Evolutionary conservation across 2,329 filamentous ascomycete genomes (phyloP).

Genomic region (Ophiostoma angusticollis): DNA sequence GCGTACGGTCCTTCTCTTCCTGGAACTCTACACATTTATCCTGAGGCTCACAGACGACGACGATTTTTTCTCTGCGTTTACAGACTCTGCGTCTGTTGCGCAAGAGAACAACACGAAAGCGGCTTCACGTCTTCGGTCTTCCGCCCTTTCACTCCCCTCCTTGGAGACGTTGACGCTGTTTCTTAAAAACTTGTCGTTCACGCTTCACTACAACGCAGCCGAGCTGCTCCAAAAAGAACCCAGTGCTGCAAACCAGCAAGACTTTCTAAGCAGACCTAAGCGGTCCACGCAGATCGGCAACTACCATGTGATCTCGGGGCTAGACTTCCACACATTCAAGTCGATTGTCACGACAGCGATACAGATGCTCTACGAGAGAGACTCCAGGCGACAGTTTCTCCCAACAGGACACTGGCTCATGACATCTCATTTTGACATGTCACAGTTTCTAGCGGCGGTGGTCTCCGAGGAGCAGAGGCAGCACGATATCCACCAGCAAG

Average conservation of each 20-base stretch:
- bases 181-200: conserved; percentile 81
- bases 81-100: not conserved
- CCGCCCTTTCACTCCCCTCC: conserved; percentile 58
- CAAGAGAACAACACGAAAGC: conserved; percentile 18
- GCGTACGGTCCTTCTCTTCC: conserved; percentile 77
- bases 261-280: not conserved
- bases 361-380: conserved; percentile 82
- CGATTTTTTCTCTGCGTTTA: conserved; percentile 64
- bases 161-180: conserved; percentile 67
- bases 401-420: conserved; percentile 86
- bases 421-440: conserved; percentile 78
- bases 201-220: conserved; percentile 69
- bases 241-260: not conserved
- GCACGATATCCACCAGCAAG: conserved; percentile 50
- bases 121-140: conserved; percentile 38
- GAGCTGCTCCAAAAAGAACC: conserved; percentile 33
- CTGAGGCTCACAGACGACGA: conserved; percentile 91
- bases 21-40: conserved; percentile 89
- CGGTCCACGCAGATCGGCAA: conserved; percentile 9
- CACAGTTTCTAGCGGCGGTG: conserved; percentile 72
- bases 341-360: conserved; percentile 68
- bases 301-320: conserved; percentile 44
- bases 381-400: conserved; percentile 77
- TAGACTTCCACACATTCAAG: conserved; percentile 68
- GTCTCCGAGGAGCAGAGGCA: conserved; percentile 79